A percentile compares a stretch with the other conserved stretches of the same genome.
Evolutionary conservation across 768 basidiomycete genomes (phyloP).

Genomic region (Epithele typhae): DNA sequence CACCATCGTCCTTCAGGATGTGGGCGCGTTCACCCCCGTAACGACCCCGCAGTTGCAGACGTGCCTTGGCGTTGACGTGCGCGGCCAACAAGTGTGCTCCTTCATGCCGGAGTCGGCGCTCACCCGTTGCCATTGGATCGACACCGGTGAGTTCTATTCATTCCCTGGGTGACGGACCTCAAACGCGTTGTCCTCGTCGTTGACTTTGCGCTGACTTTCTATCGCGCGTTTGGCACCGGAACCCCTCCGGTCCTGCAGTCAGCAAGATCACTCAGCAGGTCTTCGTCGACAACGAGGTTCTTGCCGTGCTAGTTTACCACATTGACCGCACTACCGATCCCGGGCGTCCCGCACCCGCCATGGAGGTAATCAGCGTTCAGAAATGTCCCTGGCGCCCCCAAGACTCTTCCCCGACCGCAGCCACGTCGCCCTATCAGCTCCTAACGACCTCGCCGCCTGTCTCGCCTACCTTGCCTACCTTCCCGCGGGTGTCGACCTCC

Average conservation of each 20-base stretch:
- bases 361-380: constrained; percentile 53
- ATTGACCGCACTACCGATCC: constrained; percentile 49
- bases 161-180: constrained; percentile 14
- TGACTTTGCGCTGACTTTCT: constrained; percentile 22
- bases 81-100: constrained; percentile 46
- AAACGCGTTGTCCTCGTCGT: constrained; percentile 1
- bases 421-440: constrained; percentile 7
- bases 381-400: constrained; percentile 29
- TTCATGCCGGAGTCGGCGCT: constrained; percentile 65
- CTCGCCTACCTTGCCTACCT: constrained; percentile 11
- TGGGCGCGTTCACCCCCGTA: constrained; percentile 39
- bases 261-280: constrained; percentile 67
- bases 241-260: constrained; percentile 28
- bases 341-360: constrained; percentile 49
- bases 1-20: constrained; percentile 49
- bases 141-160: constrained; percentile 44
- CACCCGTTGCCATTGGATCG: constrained; percentile 66
- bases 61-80: constrained; percentile 29
- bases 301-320: constrained; percentile 65
- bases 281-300: constrained; percentile 55
- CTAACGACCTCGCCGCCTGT: constrained; percentile 26
- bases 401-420: constrained; percentile 23
- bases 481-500: constrained; percentile 4
- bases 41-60: constrained; percentile 26
- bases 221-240: constrained; percentile 7